Evolutionary conservation across 2,329 filamentous ascomycete genomes (phyloP).

Genomic region (Rhynchosporium secalis): DNA sequence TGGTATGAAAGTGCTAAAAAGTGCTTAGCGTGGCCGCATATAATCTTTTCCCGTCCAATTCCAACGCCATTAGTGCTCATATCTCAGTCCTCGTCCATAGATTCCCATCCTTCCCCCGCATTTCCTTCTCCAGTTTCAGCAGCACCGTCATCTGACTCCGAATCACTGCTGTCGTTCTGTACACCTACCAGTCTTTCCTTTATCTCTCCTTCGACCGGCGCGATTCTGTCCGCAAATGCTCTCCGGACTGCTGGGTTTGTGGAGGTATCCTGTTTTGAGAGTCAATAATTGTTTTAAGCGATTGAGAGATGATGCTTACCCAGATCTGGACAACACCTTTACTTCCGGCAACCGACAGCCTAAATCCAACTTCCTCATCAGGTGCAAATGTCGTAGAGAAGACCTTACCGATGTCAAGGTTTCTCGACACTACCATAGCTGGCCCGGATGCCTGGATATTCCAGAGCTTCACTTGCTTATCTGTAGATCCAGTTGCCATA

Average conservation of each 20-base stretch:
- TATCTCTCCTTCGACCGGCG: constrained; percentile 59
- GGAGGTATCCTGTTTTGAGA: constrained; percentile 46
- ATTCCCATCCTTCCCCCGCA: constrained; percentile 46
- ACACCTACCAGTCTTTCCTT: constrained; percentile 79
- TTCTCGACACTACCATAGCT: constrained; percentile 85
- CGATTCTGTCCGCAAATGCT: constrained; percentile 75
- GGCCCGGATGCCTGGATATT: constrained; percentile 81
- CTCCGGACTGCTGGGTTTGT: constrained; percentile 86
- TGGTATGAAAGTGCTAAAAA: not conserved
- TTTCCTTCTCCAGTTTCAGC: constrained; percentile 51
- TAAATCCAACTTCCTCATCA: constrained; percentile 86
- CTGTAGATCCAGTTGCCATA: constrained; percentile 88
- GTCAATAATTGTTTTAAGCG: constrained; percentile 19
- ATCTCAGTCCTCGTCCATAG: constrained; percentile 57
- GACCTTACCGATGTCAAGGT: constrained; percentile 91
- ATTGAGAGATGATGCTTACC: constrained; percentile 54
- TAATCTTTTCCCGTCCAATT: constrained; percentile 18
- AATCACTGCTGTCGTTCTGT: constrained; percentile 63
- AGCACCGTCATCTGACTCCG: constrained; percentile 52
- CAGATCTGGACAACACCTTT: constrained; percentile 91
- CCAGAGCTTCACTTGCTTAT: constrained; percentile 97
- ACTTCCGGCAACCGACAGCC: constrained; percentile 89
- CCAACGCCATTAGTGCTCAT: not conserved
- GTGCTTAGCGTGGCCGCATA: not conserved
- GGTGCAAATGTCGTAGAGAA: constrained; percentile 91